A percentile compares a stretch with the other conserved stretches of the same genome.
phyloP scores from a whole-genome alignment of 495 filamentous ascomycete species.

The Annulohypoxylon bovei region DNA sequence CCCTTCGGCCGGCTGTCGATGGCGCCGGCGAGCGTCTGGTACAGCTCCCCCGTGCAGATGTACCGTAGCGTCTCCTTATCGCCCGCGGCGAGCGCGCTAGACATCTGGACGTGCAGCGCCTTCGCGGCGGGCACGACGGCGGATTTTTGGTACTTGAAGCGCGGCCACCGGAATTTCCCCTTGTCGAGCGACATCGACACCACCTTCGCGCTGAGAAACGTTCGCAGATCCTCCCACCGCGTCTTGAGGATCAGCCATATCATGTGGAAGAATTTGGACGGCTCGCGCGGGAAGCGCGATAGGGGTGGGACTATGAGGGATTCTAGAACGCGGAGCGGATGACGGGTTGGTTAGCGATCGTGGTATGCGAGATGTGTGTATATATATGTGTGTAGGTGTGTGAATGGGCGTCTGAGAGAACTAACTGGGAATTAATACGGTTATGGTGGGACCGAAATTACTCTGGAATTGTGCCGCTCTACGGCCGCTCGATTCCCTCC shows the following conservation, averaged over 20 bases:
- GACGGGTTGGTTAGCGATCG: neutral
- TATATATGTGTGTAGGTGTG: neutral
- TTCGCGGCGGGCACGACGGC: conserved; percentile 61
- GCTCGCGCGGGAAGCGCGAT: conserved; percentile 38
- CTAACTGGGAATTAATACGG: conserved; percentile 34
- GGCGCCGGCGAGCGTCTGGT: conserved; percentile 61
- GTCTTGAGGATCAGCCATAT: conserved; percentile 29
- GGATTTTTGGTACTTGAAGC: conserved; percentile 52
- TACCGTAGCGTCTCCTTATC: conserved; percentile 65
- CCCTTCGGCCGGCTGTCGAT: conserved; percentile 64
- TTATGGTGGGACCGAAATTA: conserved; percentile 5
- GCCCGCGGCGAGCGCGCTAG: conserved; percentile 74
- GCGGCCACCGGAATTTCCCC: conserved; percentile 37
- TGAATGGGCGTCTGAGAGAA: neutral
- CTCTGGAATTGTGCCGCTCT: neutral
- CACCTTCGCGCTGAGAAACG: conserved; percentile 27
- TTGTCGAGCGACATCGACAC: conserved; percentile 47
- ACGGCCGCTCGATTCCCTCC: neutral
- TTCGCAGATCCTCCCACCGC: conserved; percentile 4
- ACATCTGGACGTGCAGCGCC: conserved; percentile 73
- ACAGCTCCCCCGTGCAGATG: conserved; percentile 70
- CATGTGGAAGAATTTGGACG: conserved; percentile 36
- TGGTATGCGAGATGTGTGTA: neutral
- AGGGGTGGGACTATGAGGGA: conserved; percentile 43
- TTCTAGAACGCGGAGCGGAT: neutral